Evolutionary conservation across 2,329 filamentous ascomycete species (phyloP), one percentile per base, ranked within the genome.

Genomic region (Arthroderma uncinatum): DNA sequence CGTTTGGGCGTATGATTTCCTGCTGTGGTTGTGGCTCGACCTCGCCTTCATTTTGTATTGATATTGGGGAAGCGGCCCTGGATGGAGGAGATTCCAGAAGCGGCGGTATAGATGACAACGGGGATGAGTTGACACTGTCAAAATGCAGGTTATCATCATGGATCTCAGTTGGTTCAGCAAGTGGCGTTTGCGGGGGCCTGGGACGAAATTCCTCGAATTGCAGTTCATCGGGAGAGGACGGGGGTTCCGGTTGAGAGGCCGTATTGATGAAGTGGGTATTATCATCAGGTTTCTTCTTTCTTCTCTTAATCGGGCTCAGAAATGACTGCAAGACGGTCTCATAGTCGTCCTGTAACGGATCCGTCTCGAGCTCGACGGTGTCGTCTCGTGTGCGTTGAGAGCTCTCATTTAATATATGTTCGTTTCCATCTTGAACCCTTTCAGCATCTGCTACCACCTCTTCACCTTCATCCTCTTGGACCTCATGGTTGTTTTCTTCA

Each of bases 191-290:
- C 37, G 56, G 58, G 34, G 50, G 36, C 16, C 42, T 47, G 7
- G 53, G 28, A n/a, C 55, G 57, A 0, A 65, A 55, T 30, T 64
- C 28, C 12, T 69, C 65, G 30, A 70, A 62, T 33, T 67, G 68
- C 40, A 74, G 55, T 53, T 71, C 71, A 56, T 73, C 72, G 2
- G 70, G 71, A 0, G 71, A 73, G 16, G 70, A 69, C 36, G 56
- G 58, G 8, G 54, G 47, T n/a, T 39, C 54, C 6, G 34, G 19
- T 33, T 19, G 21, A 5, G 50, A 39, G 16, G 7, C 14, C 9
- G 28, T 14, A 19, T 7, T 33, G 14, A n/a, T 25, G 6, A 30
- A 2, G 7, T 9, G n/a, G n/a, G 25, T 39, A 30, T 28, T 16
- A 14, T 2, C 28, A 37, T 59, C 47, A 7, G 57, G 54, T 8